Evolutionary conservation across 176 grass and related monocot species (phyloP).

Genomic region (Rhipidocladum racemiflorum): DNA sequence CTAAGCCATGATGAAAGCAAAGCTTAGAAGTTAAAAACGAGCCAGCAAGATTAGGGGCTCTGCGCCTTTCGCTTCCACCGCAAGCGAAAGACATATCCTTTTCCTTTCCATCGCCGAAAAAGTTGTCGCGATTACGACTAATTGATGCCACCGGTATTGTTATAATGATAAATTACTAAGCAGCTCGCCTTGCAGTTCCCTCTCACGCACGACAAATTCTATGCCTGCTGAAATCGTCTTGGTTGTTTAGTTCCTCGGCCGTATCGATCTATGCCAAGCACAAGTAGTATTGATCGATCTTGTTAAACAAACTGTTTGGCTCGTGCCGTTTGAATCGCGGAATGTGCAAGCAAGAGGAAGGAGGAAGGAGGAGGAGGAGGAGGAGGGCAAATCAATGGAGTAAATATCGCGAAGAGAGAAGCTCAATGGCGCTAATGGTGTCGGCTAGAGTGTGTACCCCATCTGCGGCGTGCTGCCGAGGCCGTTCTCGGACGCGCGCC

Average conservation of each 20-base stretch:
- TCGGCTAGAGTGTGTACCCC: conserved; percentile 46
- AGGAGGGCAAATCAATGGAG: background rate
- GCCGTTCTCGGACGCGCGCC: conserved; percentile 53
- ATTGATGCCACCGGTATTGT: background rate
- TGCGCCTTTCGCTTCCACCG: conserved; percentile 16
- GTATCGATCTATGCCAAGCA: background rate
- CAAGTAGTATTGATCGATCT: background rate
- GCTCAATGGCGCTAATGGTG: background rate
- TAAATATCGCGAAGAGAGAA: too few species aligned
- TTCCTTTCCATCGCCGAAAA: background rate
- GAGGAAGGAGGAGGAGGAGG: too few species aligned
- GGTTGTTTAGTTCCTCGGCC: background rate
- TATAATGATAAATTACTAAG: background rate
- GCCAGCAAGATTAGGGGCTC: background rate
- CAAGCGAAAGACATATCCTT: conserved; percentile 26
- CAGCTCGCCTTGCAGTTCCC: too few species aligned
- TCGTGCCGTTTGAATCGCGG: background rate
- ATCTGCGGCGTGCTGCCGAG: conserved; percentile 80
- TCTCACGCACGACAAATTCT: background rate
- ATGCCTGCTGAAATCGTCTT: background rate
- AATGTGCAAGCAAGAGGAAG: background rate
- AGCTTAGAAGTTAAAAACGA: background rate
- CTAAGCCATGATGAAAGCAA: background rate
- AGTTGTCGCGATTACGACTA: background rate
- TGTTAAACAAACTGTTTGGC: background rate